Percentiles rank a stretch among this genome's conserved stretches.
These are phyloP conservation scores for Pholiota adiposa DNA, from an alignment of 1,284 basidiomycete genomes.

Conservation along the genomic window DNA sequence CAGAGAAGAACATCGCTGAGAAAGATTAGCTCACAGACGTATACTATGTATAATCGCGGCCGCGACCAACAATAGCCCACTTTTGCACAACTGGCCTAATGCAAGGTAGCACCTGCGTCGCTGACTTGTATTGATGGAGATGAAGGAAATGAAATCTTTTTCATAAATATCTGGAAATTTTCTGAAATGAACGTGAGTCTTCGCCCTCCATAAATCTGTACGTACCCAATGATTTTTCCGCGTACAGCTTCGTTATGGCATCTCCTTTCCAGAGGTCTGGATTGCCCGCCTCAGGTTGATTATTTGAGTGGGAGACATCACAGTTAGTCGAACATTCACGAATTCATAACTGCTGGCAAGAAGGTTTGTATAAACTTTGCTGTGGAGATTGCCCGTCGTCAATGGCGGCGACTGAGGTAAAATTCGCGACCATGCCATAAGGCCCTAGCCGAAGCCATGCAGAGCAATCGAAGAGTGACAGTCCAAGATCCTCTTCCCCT, in stretches of 20 bases:
- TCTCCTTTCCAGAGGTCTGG: background rate
- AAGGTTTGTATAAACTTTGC: background rate
- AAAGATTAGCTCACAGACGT: constrained; percentile 18
- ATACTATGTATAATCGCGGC: constrained; percentile 10
- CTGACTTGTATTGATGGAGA: constrained; percentile 20
- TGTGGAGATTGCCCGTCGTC: background rate
- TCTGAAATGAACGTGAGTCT: constrained; percentile 25
- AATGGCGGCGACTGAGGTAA: background rate
- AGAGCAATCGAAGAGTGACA: background rate
- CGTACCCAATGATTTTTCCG: constrained; percentile 6
- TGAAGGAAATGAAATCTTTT: constrained; percentile 23
- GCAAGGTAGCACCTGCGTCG: constrained; percentile 6
- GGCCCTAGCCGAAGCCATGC: background rate
- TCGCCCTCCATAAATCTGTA: constrained; percentile 19
- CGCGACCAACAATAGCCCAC: constrained; percentile 9
- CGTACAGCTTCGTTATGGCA: constrained; percentile 15
- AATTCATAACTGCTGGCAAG: background rate
- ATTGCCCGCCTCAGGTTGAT: background rate
- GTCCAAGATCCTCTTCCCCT: background rate
- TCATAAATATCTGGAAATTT: constrained; percentile 14
- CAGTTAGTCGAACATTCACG: background rate
- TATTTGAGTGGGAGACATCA: background rate
- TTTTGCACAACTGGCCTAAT: constrained; percentile 1
- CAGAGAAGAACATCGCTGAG: constrained; percentile 9
- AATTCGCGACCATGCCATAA: background rate